Conservation (phyloP, 1,284 basidiomycete species). For the Ustanciosporium gigantosporum region DNA sequence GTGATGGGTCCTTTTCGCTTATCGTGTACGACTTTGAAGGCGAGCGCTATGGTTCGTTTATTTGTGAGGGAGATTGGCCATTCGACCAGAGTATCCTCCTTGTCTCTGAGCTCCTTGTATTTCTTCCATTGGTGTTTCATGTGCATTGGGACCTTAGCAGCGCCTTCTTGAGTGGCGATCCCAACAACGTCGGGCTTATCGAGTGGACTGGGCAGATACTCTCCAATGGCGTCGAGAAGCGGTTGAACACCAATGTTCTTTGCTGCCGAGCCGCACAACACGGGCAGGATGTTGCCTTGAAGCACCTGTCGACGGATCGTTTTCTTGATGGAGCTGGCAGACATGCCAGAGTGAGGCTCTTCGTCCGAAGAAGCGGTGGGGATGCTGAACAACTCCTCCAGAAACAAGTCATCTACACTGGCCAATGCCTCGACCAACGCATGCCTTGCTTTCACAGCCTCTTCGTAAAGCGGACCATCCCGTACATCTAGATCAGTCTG, state of each 20-base stretch:
- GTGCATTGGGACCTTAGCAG: too few relatives aligned
- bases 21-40: slow-evolving; percentile 89
- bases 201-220: slow-evolving; percentile 76
- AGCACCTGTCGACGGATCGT: slow-evolving; percentile 74
- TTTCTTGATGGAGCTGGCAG: slow-evolving; percentile 38
- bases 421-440: slow-evolving; percentile 75
- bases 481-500: slow-evolving; percentile 11
- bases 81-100: too few relatives aligned
- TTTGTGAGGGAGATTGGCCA: slow-evolving; percentile 14
- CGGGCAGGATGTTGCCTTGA: slow-evolving; percentile 72
- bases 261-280: slow-evolving; percentile 80
- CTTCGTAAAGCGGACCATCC: slow-evolving; percentile 66
- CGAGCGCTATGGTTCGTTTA: slow-evolving; percentile 63
- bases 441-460: slow-evolving; percentile 71
- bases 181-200: slow-evolving; percentile 36
- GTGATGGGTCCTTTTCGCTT: slow-evolving; percentile 84
- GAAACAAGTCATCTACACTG: slow-evolving; percentile 76
- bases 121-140: background rate
- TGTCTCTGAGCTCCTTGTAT: background rate
- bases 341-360: slow-evolving; percentile 67
- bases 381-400: slow-evolving; percentile 68
- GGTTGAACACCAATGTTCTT: slow-evolving; percentile 80
- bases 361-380: slow-evolving; percentile 64
- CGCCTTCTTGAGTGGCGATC: background rate
- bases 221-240: slow-evolving; percentile 78